phyloP scores from a whole-genome alignment of 345 rosid species.

The Bruguiera sexangula region DNA sequence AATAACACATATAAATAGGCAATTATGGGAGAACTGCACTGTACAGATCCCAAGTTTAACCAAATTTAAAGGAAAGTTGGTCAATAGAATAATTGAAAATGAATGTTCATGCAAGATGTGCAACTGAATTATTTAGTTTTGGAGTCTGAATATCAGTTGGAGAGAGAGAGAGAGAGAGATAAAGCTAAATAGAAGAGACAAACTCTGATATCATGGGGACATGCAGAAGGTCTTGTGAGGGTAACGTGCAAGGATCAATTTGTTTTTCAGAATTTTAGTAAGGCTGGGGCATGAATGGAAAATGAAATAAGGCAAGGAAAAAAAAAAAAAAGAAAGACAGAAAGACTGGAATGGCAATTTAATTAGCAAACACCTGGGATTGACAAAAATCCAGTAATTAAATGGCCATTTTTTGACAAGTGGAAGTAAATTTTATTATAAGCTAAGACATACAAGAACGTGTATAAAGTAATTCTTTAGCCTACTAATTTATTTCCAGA shows the following conservation, averaged over 20 bases:
- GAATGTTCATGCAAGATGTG: conserved; percentile 10
- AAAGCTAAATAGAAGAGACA: conserved; percentile 13
- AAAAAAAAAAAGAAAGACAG: neutral
- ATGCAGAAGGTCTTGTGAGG: conserved; percentile 15
- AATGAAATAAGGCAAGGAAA: neutral
- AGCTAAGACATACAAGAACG: too few species aligned
- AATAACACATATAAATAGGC: neutral
- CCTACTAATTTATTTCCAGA: too few species aligned
- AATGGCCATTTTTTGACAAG: too few species aligned
- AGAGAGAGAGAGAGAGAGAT: conserved; percentile 1
- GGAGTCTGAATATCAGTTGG: conserved; percentile 4
- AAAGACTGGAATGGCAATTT: too few species aligned
- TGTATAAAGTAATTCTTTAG: too few species aligned
- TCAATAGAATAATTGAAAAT: neutral
- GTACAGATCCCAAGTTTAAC: conserved; percentile 32
- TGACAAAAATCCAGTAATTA: too few species aligned
- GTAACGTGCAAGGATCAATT: conserved; percentile 8
- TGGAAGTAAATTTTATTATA: too few species aligned
- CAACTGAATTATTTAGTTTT: conserved; percentile 20
- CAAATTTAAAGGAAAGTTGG: conserved; percentile 15
- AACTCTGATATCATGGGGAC: conserved; percentile 15
- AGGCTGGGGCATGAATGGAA: neutral
- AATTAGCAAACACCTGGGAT: too few species aligned
- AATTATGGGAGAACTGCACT: conserved; percentile 27
- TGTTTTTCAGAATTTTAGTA: conserved; percentile 1